Base-by-base conservation (phyloP, 768 basidiomycete genomes). In the Lentinus brumalis region DNA sequence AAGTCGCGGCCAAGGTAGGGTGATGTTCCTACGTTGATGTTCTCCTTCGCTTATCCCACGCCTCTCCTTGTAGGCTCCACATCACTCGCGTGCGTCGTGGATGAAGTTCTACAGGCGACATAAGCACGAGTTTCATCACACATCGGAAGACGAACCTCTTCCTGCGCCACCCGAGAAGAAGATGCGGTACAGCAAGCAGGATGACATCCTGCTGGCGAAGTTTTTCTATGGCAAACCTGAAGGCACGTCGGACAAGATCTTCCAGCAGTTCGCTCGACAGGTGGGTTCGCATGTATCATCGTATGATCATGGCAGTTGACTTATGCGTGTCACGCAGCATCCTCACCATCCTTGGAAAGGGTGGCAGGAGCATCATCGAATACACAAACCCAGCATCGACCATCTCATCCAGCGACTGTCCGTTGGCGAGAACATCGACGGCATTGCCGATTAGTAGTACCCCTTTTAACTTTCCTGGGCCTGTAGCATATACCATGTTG, bases 331-430 rank as follows among this genome's bases (percentile, higher is more conserved):
- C 30, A 10, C 16, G 56, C 67, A 94, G 92, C 82, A 93, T 72
- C 85, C 91, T 2, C 90, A 93, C 70, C 92, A 94, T 76, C 92
- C 92, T 3, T 94, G 92, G 92, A 94, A 94, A 71, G 92, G 92
- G 14, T 94, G 92, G 92, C 92, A 94, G 72, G 92, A 94, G 68
- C 92, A 94, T 70, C 88, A 93, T 71, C 84, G 92, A 45, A 92
- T 93, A 67, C 92, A 94, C 71, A 94, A 93, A 70, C 80, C 85
- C 12, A 92, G 91, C 70, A 92, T 94, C 62, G 92, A 93, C 67
- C 86, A 92, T 74, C 81, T 91, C 42, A 88, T 91, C 45, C 77
- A 85, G 60, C 79, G 81, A 65, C 71, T 94, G 18, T 69, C 70
- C 11, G 78, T 79, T 32, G 91, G 90, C 12, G 85, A 89, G 70